These are phyloP conservation scores for Graphiopsis chlorocephala DNA, from an alignment of 2,329 filamentous ascomycete genomes.

Conservation along the genomic window DNA sequence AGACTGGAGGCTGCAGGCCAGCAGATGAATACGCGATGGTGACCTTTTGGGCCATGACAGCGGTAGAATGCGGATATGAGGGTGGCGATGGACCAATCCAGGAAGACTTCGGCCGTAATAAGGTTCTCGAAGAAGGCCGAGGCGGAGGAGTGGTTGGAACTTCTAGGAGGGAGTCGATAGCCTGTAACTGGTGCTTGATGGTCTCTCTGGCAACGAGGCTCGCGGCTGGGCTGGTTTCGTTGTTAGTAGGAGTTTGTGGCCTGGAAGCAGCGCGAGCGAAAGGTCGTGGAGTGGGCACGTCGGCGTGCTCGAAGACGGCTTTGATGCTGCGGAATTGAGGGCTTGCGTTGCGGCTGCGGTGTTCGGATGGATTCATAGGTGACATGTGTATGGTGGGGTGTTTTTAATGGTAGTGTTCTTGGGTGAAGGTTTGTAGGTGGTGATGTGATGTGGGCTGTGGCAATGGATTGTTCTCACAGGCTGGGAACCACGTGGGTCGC, in stretches of 20 bases:
- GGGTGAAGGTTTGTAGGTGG: constrained; percentile 5
- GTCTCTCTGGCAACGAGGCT: constrained; percentile 8
- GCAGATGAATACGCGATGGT: constrained; percentile 61
- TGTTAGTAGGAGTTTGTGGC: constrained; percentile 8
- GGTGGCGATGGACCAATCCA: constrained; percentile 31
- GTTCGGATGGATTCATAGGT: constrained; percentile 12
- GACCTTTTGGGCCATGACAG: constrained; percentile 40
- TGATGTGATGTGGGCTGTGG: not conserved
- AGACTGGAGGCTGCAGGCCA: constrained; percentile 65
- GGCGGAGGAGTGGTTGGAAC: not conserved
- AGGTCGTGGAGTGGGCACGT: not conserved
- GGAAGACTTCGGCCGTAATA: constrained; percentile 21
- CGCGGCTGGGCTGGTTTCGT: not conserved
- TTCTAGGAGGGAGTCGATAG: constrained; percentile 11
- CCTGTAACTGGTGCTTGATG: not conserved
- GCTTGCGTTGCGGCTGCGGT: constrained; percentile 9
- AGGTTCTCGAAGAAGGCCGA: not conserved
- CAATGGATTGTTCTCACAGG: not conserved
- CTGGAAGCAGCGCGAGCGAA: constrained; percentile 2
- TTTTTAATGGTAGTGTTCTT: not conserved
- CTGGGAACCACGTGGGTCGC: not conserved
- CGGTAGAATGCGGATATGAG: constrained; percentile 17
- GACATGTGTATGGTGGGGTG: not conserved
- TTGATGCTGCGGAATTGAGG: constrained; percentile 16
- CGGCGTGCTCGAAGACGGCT: constrained; percentile 12